Conservation (phyloP, 208 protist species). For the Wallacemonas rigidus region DNA sequence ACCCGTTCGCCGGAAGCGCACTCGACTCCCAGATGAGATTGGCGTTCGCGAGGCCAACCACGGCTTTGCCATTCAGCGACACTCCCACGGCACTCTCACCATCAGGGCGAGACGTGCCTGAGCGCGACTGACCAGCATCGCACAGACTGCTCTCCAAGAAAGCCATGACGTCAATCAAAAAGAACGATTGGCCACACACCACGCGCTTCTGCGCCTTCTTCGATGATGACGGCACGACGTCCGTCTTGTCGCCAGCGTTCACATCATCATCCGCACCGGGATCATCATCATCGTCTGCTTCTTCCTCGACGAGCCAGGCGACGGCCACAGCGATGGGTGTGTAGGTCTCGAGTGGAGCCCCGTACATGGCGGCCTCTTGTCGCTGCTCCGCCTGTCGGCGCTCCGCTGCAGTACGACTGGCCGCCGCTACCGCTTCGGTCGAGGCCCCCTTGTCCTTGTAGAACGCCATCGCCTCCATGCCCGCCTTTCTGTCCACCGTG, state of each 20-base stretch:
- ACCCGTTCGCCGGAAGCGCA: neutral
- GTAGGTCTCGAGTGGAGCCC: slow-evolving; percentile 54
- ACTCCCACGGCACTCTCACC: neutral
- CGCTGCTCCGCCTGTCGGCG: slow-evolving; percentile 26
- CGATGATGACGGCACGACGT: neutral
- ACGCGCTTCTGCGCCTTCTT: neutral
- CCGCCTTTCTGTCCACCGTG: slow-evolving; percentile 8
- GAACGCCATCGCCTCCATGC: slow-evolving; percentile 41
- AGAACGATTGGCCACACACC: slow-evolving; percentile 62
- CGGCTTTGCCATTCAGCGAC: neutral
- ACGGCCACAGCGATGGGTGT: slow-evolving; percentile 71
- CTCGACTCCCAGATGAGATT: neutral
- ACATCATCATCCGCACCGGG: too few relatives aligned
- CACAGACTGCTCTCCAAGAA: slow-evolving; percentile 31
- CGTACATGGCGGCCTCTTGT: slow-evolving; percentile 34
- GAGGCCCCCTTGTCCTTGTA: slow-evolving; percentile 68
- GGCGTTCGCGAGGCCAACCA: neutral
- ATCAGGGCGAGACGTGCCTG: too few relatives aligned
- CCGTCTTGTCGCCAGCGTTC: slow-evolving; percentile 5
- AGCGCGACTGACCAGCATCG: neutral
- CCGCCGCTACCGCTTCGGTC: slow-evolving; percentile 22
- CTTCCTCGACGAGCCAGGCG: slow-evolving; percentile 52
- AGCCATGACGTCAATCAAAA: slow-evolving; percentile 68
- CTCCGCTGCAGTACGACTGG: slow-evolving; percentile 23
- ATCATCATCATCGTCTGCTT: slow-evolving; percentile 11